Evolutionary conservation across 2,329 filamentous ascomycete species (phyloP).

Genomic region (Grosmannia clavigera): DNA sequence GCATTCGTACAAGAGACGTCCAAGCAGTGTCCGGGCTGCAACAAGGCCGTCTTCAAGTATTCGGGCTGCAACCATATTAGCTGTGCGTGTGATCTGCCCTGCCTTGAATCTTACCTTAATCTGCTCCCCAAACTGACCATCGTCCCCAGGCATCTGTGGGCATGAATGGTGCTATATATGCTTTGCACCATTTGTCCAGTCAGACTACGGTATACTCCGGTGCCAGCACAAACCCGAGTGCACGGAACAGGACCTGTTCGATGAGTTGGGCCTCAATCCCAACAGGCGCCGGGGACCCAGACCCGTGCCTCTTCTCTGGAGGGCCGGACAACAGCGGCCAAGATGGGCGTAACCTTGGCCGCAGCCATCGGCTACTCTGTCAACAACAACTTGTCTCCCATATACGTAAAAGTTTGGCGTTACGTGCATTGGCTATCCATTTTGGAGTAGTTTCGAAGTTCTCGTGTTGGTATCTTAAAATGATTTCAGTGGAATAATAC

Average conservation of each 20-base stretch:
- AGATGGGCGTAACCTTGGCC: not conserved
- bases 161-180: slow-evolving; percentile 30
- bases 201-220: slow-evolving; percentile 16
- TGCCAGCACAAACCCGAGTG: slow-evolving; percentile 22
- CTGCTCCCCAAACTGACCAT: not conserved
- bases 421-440: not conserved
- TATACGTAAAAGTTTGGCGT: no score
- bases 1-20: slow-evolving; percentile 20
- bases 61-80: slow-evolving; percentile 29
- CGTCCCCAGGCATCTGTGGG: slow-evolving; percentile 19
- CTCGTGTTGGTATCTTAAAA: not conserved
- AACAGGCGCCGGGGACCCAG: not conserved
- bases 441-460: not conserved
- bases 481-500: not conserved
- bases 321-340: not conserved
- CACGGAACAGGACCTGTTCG: slow-evolving; percentile 15
- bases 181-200: slow-evolving; percentile 17
- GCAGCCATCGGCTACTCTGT: not conserved
- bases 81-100: slow-evolving; percentile 18
- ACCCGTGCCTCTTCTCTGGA: not conserved
- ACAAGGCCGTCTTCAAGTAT: slow-evolving; percentile 22
- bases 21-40: slow-evolving; percentile 24
- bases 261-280: slow-evolving; percentile 7
- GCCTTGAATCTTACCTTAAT: not conserved
- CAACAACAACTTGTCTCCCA: not conserved